Base-by-base conservation (phyloP, 176 grass and related monocot species). In the Oryza australiensis region DNA sequence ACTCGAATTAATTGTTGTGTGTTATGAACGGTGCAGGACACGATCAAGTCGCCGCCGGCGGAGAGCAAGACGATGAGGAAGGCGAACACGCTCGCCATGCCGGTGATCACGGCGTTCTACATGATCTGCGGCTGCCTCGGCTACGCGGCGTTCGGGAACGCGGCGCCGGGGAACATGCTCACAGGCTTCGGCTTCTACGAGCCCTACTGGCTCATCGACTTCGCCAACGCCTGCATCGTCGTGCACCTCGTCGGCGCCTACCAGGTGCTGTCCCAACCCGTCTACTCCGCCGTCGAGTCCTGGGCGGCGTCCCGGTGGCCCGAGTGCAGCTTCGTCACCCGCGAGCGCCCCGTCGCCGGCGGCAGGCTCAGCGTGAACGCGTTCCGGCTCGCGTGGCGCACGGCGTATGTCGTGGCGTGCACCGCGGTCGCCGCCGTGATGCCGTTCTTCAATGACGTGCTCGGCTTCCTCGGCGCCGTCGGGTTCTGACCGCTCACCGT, bases 181-280 rank as follows among this genome's bases (percentile, higher is more conserved):
- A 95, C 93, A 15, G 90, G 90, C 27, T 95, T 93, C 33, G 93
- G 90, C 72, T 93, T 93, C 65, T 87, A 90, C 30, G 88, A 90
- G 66, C 88, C 88, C 2, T 93, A 88, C 64, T 95, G 90, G 93
- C 93, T 93, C 65, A 75, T 95, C 65, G 93, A 86, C 83, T 90
- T 95, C 27, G 93, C 93, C 48, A 95, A 95, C 67, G 90, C 83
- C 35, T 93, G 93, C 80, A 86, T 95, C 62, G 3, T 28, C 12
- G 62, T 13, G 62, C 62, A 29, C 26, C 10, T 12, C 26, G 62
- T 14, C 26, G 26, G 62, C 62, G 16, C 48, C 4, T 51, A 51
- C 48, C 48, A 51, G 48, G 48, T 51, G 15, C 7, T 18, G 14
- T 16, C 48, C 5, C 48, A 51, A 3, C 48, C 48, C 5, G 16